These are phyloP conservation scores for Brassica napus DNA, from an alignment of 345 rosid species.

Conservation along the genomic window Da-Ae NC_063444.1:42548501-42549000, in stretches of 20 bases:
- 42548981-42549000: too few species aligned
- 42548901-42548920: too few species aligned
- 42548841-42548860: not conserved
- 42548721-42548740: slow-evolving; percentile 19
- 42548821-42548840: not conserved
- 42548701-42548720: slow-evolving; percentile 34
- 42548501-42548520: slow-evolving; percentile 72
- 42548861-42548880: not conserved
- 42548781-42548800: too few species aligned
- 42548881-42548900: too few species aligned
- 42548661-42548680: not conserved
- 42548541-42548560: slow-evolving; percentile 42
- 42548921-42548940: too few species aligned
- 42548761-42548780: not conserved
- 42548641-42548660: not conserved
- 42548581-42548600: slow-evolving; percentile 13
- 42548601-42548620: not conserved
- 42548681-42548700: slow-evolving; percentile 12
- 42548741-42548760: slow-evolving; percentile 25
- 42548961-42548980: too few species aligned
- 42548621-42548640: not conserved
- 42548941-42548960: too few species aligned
- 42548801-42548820: too few species aligned
- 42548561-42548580: slow-evolving; percentile 35
- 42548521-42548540: slow-evolving; percentile 68